Base-by-base conservation (phyloP, 2,329 filamentous ascomycete genomes). In the Verticillium nonalfalfae region DNA sequence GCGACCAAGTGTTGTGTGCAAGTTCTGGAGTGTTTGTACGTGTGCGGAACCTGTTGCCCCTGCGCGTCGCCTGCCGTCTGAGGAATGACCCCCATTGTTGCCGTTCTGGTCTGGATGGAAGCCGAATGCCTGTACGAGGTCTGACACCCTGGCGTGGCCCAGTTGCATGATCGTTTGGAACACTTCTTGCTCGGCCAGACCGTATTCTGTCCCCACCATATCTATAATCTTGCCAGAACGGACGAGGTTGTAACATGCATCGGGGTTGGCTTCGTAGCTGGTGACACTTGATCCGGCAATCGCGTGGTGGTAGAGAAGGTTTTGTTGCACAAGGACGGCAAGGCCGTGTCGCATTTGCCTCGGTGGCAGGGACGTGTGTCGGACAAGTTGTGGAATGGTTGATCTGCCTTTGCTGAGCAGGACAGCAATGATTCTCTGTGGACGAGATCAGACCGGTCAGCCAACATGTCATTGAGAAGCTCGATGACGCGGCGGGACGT, bases 311-410 rank as follows among this genome's bases (percentile, higher is more conserved):
- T 87, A 91, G 65, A 96, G 80, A 57, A 98, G 85, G 70, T 93
- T 92, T 72, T 97, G 90, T 72, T 98, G 94, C 52, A 96, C 85
- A 65, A 98, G 87, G 36, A 95, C 89, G 59, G 87, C 88, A 59
- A 99, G 82, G 21, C 90, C 93, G 76, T 93, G 87, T 69, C 89
- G 90, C 66, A 97, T 79, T 71, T 96, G 89, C 59, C 86, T 85
- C n/a, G 84, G 81, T 60, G 84, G 85, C 58, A 97, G 84, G 58
- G 87, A 85, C 21, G 91, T 93, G 71, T 90, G 83, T 59, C 88
- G 86, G 52, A 82, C 83, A 36, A 99, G 80, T 64, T 89, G 86
- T 59, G 81, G 74, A 62, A 94, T 81, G 33, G 86, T 85, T 58
- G 93, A 88, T 68, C 93, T 88, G 66, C 95, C 95, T 74, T 90